These are phyloP conservation scores for Flaveria brownii DNA, from an alignment of 129 eudicot genomes.

Conservation along the genomic window DNA sequence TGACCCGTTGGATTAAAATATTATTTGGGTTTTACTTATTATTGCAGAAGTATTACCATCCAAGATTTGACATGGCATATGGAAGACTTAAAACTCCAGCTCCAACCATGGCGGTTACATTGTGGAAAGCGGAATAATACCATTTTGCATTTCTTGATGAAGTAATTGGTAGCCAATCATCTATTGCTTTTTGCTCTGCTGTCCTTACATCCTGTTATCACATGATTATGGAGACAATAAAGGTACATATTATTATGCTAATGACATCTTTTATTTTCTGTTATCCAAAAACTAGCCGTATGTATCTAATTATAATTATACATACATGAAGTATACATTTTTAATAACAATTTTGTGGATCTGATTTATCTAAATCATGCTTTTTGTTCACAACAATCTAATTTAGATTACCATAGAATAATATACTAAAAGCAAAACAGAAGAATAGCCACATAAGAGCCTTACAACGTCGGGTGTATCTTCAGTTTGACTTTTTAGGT, in stretches of 20 bases:
- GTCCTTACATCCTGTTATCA: constrained; percentile 41
- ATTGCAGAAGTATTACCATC: constrained; percentile 51
- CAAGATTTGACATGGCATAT: constrained; percentile 68
- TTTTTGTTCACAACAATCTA: constrained; percentile 7
- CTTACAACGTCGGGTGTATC: constrained; percentile 37
- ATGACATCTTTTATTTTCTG: neutral
- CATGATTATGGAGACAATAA: neutral
- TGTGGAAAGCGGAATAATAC: constrained; percentile 84
- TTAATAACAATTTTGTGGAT: neutral
- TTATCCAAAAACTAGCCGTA: neutral
- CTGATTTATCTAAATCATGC: neutral
- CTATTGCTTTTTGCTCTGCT: constrained; percentile 58
- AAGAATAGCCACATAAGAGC: constrained; percentile 18
- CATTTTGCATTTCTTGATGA: constrained; percentile 76
- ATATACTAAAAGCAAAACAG: constrained; percentile 3
- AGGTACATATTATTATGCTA: constrained; percentile 1
- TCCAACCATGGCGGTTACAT: constrained; percentile 87
- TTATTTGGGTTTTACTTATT: neutral
- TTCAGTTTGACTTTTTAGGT: constrained; percentile 26
- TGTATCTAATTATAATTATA: neutral
- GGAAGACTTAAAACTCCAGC: constrained; percentile 80
- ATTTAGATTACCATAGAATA: neutral
- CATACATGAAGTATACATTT: neutral
- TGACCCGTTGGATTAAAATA: neutral
- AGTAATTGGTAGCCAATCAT: constrained; percentile 75